Percentiles rank a stretch among this genome's conserved stretches.
These are phyloP conservation scores for Leptographium wingfieldii DNA, from an alignment of 2,329 filamentous ascomycete species.

Conservation along the genomic window DNA sequence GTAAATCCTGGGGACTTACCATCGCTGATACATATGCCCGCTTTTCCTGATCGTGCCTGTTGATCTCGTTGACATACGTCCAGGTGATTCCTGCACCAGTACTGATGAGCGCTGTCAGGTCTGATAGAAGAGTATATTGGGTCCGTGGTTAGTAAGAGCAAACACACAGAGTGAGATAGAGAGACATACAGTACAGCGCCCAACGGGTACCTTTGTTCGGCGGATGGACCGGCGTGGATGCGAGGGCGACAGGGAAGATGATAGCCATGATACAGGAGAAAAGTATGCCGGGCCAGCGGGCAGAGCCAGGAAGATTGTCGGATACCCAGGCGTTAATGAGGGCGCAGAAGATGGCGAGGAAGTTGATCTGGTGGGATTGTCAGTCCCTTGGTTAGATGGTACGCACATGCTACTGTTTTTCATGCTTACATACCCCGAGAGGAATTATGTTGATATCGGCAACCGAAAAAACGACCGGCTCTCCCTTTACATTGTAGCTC, in stretches of 20 bases:
- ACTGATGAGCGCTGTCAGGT: slow-evolving; percentile 13
- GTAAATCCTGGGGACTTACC: slow-evolving; percentile 5
- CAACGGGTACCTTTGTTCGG: slow-evolving; percentile 12
- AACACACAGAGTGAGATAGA: not conserved
- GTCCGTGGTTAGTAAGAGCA: no score
- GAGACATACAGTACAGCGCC: slow-evolving; percentile 14
- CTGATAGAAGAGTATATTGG: not conserved
- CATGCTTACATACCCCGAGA: slow-evolving; percentile 12
- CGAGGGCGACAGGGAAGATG: slow-evolving; percentile 16
- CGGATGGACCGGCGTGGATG: slow-evolving; percentile 16
- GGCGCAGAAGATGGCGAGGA: slow-evolving; percentile 14
- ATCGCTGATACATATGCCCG: slow-evolving; percentile 17
- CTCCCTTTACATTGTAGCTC: slow-evolving; percentile 15
- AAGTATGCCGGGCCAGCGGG: slow-evolving; percentile 17
- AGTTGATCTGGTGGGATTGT: slow-evolving; percentile 12
- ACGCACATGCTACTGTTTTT: not conserved
- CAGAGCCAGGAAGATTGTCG: slow-evolving; percentile 15
- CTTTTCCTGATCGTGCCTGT: slow-evolving; percentile 16
- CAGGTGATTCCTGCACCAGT: slow-evolving; percentile 15
- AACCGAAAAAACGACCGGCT: slow-evolving; percentile 13
- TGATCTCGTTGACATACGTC: slow-evolving; percentile 17
- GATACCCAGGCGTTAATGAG: slow-evolving; percentile 16
- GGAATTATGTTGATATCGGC: slow-evolving; percentile 18
- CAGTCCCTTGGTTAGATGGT: no score
- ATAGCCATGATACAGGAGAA: slow-evolving; percentile 14